These are phyloP conservation scores for Sclerotinia sclerotiorum DNA, from an alignment of 2,329 filamentous ascomycete species.

Conservation along the genomic window DNA sequence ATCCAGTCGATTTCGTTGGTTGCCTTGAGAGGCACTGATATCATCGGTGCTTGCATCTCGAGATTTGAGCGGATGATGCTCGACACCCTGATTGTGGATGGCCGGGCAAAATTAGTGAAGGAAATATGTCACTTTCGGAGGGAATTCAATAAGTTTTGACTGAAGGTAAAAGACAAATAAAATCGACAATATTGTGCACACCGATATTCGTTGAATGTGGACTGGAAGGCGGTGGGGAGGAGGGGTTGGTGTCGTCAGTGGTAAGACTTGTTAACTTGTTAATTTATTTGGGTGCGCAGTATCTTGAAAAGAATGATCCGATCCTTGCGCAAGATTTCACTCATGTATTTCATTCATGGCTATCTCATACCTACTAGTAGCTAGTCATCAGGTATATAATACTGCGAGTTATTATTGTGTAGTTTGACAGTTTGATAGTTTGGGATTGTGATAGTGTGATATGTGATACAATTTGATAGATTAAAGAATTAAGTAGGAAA, in stretches of 20 bases:
- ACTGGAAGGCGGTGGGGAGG: slow-evolving; percentile 22
- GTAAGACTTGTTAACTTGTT: slow-evolving; percentile 18
- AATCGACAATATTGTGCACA: slow-evolving; percentile 6
- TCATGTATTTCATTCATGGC: slow-evolving; percentile 21
- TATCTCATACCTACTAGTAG: slow-evolving; percentile 11
- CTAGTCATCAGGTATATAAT: background rate
- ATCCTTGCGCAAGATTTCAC: slow-evolving; percentile 23
- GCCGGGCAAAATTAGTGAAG: slow-evolving; percentile 2
- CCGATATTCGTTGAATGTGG: slow-evolving; percentile 10
- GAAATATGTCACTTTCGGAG: background rate
- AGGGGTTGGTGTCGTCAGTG: slow-evolving; percentile 21
- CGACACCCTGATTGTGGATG: slow-evolving; percentile 20
- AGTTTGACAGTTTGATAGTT: background rate
- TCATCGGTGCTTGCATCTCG: slow-evolving; percentile 84
- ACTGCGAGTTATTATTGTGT: slow-evolving; percentile 1
- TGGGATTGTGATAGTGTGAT: background rate
- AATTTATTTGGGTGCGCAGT: slow-evolving; percentile 21
- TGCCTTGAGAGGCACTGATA: slow-evolving; percentile 86
- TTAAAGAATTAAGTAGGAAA: background rate
- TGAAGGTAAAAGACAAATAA: background rate
- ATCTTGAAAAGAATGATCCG: slow-evolving; percentile 20
- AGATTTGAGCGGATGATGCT: slow-evolving; percentile 4
- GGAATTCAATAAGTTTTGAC: background rate
- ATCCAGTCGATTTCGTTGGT: slow-evolving; percentile 99
- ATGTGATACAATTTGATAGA: background rate